Evolutionary conservation across 2,329 filamentous ascomycete genomes (phyloP), one percentile per base, ranked within the genome.

Genomic region (Fusarium subtropicale): DNA sequence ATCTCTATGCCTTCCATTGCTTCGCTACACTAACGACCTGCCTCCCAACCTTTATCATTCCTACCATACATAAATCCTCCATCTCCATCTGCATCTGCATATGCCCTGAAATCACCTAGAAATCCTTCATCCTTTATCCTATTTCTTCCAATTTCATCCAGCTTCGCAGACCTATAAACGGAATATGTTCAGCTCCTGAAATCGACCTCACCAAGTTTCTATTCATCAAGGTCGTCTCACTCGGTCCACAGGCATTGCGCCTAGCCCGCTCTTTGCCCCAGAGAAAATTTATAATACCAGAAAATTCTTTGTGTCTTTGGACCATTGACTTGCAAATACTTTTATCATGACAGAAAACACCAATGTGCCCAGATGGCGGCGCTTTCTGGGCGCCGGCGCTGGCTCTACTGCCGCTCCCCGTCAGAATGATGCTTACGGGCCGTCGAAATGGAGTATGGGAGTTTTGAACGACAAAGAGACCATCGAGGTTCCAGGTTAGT

Each of bases 401-500:
- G 60, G 64, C 39, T 53, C 66, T 10, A 22, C 60, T 11, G 16
- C 18, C 9, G 42, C 28, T 41, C 34, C 63, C 53, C 26, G 22
- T 38, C 60, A 61, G 30, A 61, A 67, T 34, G 64, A 62, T 42
- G 45, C 54, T 16, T 55, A 60, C 18, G 66, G 64, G 10, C 74
- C 71, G 28, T 76, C 82, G 9, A 85, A 76, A 79, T 89, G 87
- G 87, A 86, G 82, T 50, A 82, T 97, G 81, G 94, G 94, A n/a
- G 92, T 97, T 28, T 79, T 97, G 68, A 94, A 93, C 75, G 93
- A 96, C 73, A 87, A 83, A 48, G 79, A 90, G 60, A 97, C 94
- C 0, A 91, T 96, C 67, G 92, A 97, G 80, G 94, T 97, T 15
- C 94, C 94, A 71, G 93, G 92, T 94, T 81, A 68, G 86, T 24